phyloP scores from a whole-genome alignment of 345 rosid species.

The Chamaenerion angustifolium region DNA sequence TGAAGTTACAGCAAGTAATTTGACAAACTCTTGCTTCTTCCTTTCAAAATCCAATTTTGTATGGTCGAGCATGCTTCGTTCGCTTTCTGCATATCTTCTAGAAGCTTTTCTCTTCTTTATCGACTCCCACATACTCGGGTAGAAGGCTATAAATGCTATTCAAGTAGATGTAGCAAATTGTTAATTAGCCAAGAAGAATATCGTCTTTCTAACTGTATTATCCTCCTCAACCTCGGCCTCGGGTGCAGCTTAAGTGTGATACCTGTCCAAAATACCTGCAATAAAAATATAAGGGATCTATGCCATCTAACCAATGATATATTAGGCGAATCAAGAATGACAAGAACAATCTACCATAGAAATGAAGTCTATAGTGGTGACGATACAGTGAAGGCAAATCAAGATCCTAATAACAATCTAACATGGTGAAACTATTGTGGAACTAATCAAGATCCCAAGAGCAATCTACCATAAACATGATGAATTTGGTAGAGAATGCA shows the following conservation, averaged over 20 bases:
- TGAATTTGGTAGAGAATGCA: too few species aligned
- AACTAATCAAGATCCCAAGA: too few species aligned
- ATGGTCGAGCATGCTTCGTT: slow-evolving; percentile 29
- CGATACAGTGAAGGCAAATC: too few species aligned
- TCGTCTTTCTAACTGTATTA: slow-evolving; percentile 23
- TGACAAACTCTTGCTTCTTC: slow-evolving; percentile 70
- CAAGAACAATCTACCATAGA: too few species aligned
- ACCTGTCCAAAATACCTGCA: slow-evolving; percentile 51
- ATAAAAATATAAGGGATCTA: slow-evolving; percentile 4
- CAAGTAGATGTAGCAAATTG: slow-evolving; percentile 5
- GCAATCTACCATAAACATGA: too few species aligned
- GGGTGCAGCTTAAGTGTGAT: slow-evolving; percentile 26
- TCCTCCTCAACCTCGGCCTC: slow-evolving; percentile 40
- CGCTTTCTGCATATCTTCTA: slow-evolving; percentile 66
- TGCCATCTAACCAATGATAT: not conserved
- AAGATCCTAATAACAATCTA: too few species aligned
- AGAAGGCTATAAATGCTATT: slow-evolving; percentile 35
- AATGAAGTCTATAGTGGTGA: too few species aligned
- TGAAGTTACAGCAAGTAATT: slow-evolving; percentile 52
- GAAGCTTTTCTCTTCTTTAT: slow-evolving; percentile 43
- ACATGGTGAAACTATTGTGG: too few species aligned
- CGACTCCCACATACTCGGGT: slow-evolving; percentile 63
- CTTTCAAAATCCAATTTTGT: slow-evolving; percentile 30
- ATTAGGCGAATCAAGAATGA: too few species aligned
- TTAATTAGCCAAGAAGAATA: not conserved